A percentile compares a stretch with the other conserved stretches of the same genome.
phyloP scores from a whole-genome alignment of 2,329 filamentous ascomycete species.

The Fusarium sublunatum region DNA sequence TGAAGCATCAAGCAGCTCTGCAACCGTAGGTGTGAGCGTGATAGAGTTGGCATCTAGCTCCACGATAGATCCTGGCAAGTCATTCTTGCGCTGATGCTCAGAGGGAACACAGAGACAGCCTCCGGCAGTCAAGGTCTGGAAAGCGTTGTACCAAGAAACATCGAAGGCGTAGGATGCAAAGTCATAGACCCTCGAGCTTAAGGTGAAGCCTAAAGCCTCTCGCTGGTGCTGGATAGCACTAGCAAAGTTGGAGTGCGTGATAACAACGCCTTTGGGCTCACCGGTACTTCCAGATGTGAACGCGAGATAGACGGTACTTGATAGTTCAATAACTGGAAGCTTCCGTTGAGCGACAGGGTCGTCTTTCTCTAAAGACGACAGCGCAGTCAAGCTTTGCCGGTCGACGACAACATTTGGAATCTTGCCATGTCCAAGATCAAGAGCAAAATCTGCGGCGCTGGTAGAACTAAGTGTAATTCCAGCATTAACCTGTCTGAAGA shows the following conservation, averaged over 20 bases:
- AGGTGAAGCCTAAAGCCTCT: background rate
- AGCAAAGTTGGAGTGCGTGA: background rate
- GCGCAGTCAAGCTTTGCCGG: background rate
- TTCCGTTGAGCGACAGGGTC: no score
- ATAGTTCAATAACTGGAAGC: background rate
- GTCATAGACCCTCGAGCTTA: background rate
- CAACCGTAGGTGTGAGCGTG: no score
- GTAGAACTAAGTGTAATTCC: background rate
- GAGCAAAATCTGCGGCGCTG: background rate
- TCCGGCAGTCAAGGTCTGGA: background rate
- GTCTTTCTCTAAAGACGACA: no score
- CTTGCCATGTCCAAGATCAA: background rate
- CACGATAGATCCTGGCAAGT: no score
- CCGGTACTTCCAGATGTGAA: conserved; percentile 10
- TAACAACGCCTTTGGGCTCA: conserved; percentile 4
- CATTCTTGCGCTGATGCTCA: background rate
- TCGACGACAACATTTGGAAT: background rate
- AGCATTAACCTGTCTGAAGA: background rate
- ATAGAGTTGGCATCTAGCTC: no score
- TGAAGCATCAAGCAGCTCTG: no score
- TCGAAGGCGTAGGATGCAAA: conserved; percentile 10
- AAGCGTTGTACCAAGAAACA: background rate
- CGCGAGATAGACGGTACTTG: background rate
- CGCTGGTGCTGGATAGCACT: background rate
- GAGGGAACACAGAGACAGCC: conserved; percentile 13